A percentile compares a stretch with the other conserved stretches of the same genome.
These are phyloP conservation scores for Dittrichia graveolens DNA, from an alignment of 129 eudicot genomes.

Conservation along the genomic window DNA sequence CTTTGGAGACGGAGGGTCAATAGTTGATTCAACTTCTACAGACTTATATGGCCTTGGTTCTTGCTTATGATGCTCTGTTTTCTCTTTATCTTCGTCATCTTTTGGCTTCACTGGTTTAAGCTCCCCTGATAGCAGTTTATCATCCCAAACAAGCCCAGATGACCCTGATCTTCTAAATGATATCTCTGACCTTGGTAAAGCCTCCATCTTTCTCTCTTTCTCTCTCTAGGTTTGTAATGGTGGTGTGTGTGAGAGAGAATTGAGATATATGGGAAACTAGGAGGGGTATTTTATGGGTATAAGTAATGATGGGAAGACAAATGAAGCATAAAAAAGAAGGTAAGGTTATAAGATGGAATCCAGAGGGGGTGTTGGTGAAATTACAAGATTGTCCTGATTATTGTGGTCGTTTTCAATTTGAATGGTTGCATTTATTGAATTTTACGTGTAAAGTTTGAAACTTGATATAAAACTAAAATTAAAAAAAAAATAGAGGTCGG, in stretches of 20 bases:
- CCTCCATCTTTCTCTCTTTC: conserved; percentile 42
- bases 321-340: conserved; percentile 25
- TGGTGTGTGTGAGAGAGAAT: conserved; percentile 24
- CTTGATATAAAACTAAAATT: background rate
- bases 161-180: conserved; percentile 85
- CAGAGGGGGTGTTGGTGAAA: conserved; percentile 13
- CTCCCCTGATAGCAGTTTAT: conserved; percentile 67
- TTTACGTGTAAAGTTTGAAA: background rate
- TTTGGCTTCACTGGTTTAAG: conserved; percentile 43
- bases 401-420: conserved; percentile 29
- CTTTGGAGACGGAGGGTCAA: conserved; percentile 82
- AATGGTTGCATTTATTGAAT: conserved; percentile 1
- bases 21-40: conserved; percentile 53
- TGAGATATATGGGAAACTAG: conserved; percentile 4
- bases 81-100: conserved; percentile 41
- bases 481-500: conserved; percentile 12
- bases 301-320: conserved; percentile 31
- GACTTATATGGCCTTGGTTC: conserved; percentile 49
- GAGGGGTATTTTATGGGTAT: conserved; percentile 25
- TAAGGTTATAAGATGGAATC: conserved; percentile 54
- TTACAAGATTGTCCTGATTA: conserved; percentile 37
- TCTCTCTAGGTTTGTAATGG: conserved; percentile 3
- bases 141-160: conserved; percentile 87
- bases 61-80: conserved; percentile 27
- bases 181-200: conserved; percentile 68